Base-by-base conservation (phyloP, 768 basidiomycete genomes). In the Boletus pseudopeckii region DNA sequence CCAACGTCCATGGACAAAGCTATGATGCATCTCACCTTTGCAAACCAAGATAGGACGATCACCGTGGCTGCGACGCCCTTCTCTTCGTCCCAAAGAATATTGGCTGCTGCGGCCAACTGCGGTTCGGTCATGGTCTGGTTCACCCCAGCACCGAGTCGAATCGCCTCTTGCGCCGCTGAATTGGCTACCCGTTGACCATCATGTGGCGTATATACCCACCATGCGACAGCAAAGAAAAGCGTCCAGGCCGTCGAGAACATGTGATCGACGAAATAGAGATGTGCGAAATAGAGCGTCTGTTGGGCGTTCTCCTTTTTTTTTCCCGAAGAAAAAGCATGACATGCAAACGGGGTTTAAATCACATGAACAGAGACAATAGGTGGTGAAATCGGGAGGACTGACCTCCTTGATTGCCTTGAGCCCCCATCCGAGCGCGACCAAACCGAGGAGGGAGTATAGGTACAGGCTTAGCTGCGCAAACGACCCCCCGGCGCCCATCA, bases 121-220 rank as follows among this genome's bases (percentile, higher is more conserved):
- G 75, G 83, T 0, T 82, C 80, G 0, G 84, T 80, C 70, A 89
- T 80, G 17, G 74, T 75, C 45, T 79, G 79, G 32, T 73, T 76
- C 9, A 78, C 72, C 15, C 75, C 71, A 38, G 78, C 82, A 40
- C 76, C 76, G 37, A 85, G 76, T 67, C 92, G 88, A 68, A 99
- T 82, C 39, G 84, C 88, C 66, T 90, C 74, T 71, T 99, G 97
- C 10, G 97, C 96, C 28, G 80, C 77, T 2, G 94, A 98, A 68
- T 96, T 91, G 57, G 81, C 80, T 33, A 83, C 80, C 2, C 84
- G 82, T 22, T 77, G 78, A 6, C 97, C 97, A 62, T 99, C 94
- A 66, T 99, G 97, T 1, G 94, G 89, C 1, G 85, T 89, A 73
- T 88, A 88, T 33, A 83, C 71, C 88, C 92, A 99, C 96, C 95